Evolutionary conservation across 1,284 basidiomycete species (phyloP).

Genomic region (Earliella scabrosa): DNA sequence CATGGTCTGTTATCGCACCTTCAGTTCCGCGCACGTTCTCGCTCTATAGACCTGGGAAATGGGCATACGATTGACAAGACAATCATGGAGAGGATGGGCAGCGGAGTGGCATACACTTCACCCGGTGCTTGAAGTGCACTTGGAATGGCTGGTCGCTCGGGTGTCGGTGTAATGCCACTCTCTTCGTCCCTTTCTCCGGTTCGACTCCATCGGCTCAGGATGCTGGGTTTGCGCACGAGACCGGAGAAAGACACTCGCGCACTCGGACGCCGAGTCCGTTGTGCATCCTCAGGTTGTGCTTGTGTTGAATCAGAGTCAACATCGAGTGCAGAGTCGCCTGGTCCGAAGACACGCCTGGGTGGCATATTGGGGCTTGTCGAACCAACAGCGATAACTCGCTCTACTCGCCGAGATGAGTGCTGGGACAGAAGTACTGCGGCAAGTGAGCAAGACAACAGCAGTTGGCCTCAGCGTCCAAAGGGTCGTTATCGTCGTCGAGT

Average conservation of each 20-base stretch:
- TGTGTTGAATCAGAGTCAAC: slow-evolving; percentile 6
- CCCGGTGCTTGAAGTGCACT: slow-evolving; percentile 68
- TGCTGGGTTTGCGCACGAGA: slow-evolving; percentile 28
- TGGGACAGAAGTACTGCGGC: too few species aligned
- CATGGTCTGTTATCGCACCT: slow-evolving; percentile 66
- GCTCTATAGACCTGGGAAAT: not conserved
- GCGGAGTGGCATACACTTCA: slow-evolving; percentile 74
- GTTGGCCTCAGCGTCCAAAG: too few species aligned
- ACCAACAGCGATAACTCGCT: not conserved
- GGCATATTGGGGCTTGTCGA: slow-evolving; percentile 6
- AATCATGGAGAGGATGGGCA: slow-evolving; percentile 88
- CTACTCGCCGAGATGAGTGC: not conserved
- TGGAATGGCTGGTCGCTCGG: slow-evolving; percentile 71
- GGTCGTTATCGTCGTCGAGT: too few species aligned
- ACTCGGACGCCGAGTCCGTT: slow-evolving; percentile 13
- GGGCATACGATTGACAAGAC: slow-evolving; percentile 86
- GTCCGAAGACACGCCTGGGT: slow-evolving; percentile 27
- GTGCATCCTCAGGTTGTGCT: not conserved
- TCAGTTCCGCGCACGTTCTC: not conserved
- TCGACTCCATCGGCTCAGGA: slow-evolving; percentile 29
- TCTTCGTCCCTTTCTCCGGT: slow-evolving; percentile 30
- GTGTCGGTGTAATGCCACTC: slow-evolving; percentile 21
- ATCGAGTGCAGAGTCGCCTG: slow-evolving; percentile 21
- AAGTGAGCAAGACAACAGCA: not conserved
- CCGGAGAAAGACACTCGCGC: slow-evolving; percentile 33